A percentile compares a stretch with the other conserved stretches of the same genome.
phyloP scores from a whole-genome alignment of 352 stramenopile genomes.

The Pythium grandisporangium region DNA sequence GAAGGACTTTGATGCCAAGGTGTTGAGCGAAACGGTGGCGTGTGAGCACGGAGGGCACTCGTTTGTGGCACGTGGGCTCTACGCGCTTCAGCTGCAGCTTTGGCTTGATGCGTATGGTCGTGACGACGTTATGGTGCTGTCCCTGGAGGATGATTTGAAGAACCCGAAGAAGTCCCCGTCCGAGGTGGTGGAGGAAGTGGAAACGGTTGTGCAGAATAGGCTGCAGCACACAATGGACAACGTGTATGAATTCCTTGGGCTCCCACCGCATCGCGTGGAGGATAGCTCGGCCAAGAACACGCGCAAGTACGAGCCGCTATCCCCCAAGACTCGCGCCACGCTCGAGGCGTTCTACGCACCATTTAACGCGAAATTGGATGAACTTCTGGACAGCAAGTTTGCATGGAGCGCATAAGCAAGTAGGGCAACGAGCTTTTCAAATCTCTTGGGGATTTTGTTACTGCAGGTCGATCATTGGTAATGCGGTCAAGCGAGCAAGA shows the following conservation, averaged over 20 bases:
- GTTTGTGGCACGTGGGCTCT: constrained; percentile 86
- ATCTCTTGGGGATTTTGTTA: neutral
- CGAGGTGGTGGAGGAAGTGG: too few species aligned
- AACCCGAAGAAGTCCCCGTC: constrained; percentile 30
- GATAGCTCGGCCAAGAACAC: constrained; percentile 84
- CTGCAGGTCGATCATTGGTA: constrained; percentile 5
- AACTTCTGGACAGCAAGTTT: constrained; percentile 49
- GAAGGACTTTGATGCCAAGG: constrained; percentile 54
- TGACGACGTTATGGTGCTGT: constrained; percentile 89
- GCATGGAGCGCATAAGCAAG: constrained; percentile 31
- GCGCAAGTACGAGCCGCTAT: constrained; percentile 75
- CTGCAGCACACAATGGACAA: constrained; percentile 70
- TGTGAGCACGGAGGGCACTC: constrained; percentile 75
- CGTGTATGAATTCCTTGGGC: constrained; percentile 79
- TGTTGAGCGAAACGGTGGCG: constrained; percentile 29
- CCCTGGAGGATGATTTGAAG: constrained; percentile 93
- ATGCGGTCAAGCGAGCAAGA: too few species aligned
- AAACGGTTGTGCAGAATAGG: too few species aligned
- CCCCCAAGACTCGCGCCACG: constrained; percentile 33
- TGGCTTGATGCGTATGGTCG: constrained; percentile 89
- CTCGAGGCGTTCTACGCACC: constrained; percentile 71
- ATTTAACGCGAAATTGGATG: constrained; percentile 75
- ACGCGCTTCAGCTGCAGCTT: constrained; percentile 89
- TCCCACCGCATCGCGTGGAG: constrained; percentile 75
- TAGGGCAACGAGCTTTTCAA: neutral